Base-by-base conservation (phyloP, 106 monocot genomes). In the Dioscorea dumetorum region DNA sequence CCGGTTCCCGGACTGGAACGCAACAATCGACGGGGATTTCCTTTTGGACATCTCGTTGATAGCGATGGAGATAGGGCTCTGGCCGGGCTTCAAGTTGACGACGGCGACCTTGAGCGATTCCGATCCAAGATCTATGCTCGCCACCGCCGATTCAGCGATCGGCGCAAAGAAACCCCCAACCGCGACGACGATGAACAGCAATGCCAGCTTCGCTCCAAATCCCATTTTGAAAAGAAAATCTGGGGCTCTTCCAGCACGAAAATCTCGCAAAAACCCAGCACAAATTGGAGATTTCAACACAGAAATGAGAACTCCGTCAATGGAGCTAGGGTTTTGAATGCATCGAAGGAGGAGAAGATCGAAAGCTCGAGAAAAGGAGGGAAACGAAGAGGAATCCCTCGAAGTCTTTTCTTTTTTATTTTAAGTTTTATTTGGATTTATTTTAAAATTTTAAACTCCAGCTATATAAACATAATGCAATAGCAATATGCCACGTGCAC, bases 11-110 rank as follows among this genome's bases (percentile, higher is more conserved):
- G 65, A 61, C 61, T 74, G 58, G 79, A 99, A 77, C 17, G 72
- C 92, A 66, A 86, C 91, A 48, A 99, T 82, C 41, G 90, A 78
- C 4, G 97, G 97, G 58, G 97, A 93, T 74, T 99, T 99, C 41
- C 93, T 77, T 66, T 99, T 99, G 20, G 93, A 99, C 99, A 99
- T 99, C 79, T 99, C 99, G 68, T 93, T 99, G 90, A 99, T 99
- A 51, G 92, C 99, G 33, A 99, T 62, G 22, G 93, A 81, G 77
- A 99, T 99, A 57, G 99, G 99, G 54, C 41, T 49, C 58, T 93
- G 99, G 13, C 87, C 87, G 22, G 93, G 90, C 62, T 81, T 85
- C 23, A 99, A 78, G 73, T 93, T 87, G 34, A 99, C 99, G 20
- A 90, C 93, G 22, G 89, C 99, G 2, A 99, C 93, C 71, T 99